Base-by-base conservation (phyloP, 179 eudicot species). In the Silene noctiflora region DNA sequence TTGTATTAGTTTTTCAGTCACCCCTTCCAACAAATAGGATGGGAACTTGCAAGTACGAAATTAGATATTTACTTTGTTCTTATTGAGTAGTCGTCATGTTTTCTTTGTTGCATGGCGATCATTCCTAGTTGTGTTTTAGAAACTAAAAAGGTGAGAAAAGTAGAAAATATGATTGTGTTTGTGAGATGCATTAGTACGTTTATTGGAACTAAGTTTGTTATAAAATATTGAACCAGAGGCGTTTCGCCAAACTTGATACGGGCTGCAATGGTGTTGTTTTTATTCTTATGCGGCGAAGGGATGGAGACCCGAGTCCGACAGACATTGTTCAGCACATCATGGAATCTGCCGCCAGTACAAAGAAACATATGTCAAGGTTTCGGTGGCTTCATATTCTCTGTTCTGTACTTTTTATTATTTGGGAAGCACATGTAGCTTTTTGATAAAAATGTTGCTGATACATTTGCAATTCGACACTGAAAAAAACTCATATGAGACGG, bases 181-280 rank as follows among this genome's bases (percentile, higher is more conserved):
- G 42, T n/a, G 44, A 24, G 20, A 53, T n/a, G 48, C 25, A 56
- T 5, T 42, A 46, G 33, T 19, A 27, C 60, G 12, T 27, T 31
- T 71, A 10, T 12, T 46, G 27, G 59, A 17, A 53, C 64, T 46
- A 44, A 51, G 14, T 6, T n/a, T 73, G 27, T 63, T 72, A 70
- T 35, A 74, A 63, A 44, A 25, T 80, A 31, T 75, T 82, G 82
- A 58, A 82, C 70, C 91, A 95, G 99, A 89, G 97, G 78, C 97
- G 87, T 56, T 95, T 95, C 77, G 78, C 71, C 83, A 84, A 84
- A 75, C 90, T 91, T 35, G 99, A 95, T 78, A 81, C 99, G 6
- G 99, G 99, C 69, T 95, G 99, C 81, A 95, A 95, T 75, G 99
- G 99, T 46, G 95, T 95, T 79, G 88, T 93, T 39, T 87, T 95